phyloP scores from a whole-genome alignment of 768 basidiomycete species.

The Phaeolepiota aurea region DNA sequence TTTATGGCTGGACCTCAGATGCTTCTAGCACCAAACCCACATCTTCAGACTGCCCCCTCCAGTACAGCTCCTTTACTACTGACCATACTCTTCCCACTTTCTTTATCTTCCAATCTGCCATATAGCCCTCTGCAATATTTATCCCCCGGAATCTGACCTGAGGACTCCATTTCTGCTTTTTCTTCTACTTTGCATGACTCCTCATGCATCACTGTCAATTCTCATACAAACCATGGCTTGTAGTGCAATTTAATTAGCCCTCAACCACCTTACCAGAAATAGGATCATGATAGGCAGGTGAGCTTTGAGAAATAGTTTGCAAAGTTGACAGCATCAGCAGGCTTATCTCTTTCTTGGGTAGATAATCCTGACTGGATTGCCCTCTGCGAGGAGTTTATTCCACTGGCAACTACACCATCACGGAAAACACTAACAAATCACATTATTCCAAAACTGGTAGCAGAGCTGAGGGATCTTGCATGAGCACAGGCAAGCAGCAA shows the following conservation, averaged over 20 bases:
- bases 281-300: conserved; percentile 6
- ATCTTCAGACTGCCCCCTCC: background rate
- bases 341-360: conserved; percentile 25
- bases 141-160: background rate
- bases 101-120: background rate
- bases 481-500: conserved; percentile 5
- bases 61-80: background rate
- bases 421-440: conserved; percentile 13
- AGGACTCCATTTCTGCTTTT: background rate
- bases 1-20: too few relatives aligned
- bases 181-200: background rate
- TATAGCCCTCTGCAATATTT: background rate
- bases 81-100: background rate
- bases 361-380: conserved; percentile 24
- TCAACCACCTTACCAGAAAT: conserved; percentile 1
- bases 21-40: background rate
- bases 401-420: conserved; percentile 14
- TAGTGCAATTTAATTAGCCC: too few relatives aligned
- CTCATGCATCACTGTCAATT: background rate
- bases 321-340: conserved; percentile 20
- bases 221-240: background rate
- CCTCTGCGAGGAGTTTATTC: conserved; percentile 21
- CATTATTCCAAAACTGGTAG: conserved; percentile 13
- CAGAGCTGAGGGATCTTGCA: conserved; percentile 4
- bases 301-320: conserved; percentile 15